Conservation (phyloP, 2,329 filamentous ascomycete genomes). For the Mycogone perniciosa region DNA sequence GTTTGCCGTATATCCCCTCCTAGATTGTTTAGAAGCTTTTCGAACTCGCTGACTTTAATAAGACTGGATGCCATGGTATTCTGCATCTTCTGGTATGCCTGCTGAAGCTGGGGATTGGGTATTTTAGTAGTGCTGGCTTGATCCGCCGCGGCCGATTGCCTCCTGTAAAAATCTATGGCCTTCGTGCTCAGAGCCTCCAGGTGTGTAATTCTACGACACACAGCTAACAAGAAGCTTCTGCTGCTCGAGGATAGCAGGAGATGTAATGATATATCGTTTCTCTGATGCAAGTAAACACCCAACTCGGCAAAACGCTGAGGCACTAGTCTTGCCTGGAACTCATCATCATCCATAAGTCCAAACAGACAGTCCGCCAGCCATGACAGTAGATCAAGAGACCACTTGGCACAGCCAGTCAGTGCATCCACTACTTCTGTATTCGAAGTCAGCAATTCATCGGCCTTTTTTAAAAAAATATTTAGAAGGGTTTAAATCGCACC, state of each 20-base stretch:
- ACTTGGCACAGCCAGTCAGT: conserved; percentile 68
- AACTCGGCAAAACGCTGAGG: conserved; percentile 43
- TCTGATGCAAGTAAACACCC: conserved; percentile 44
- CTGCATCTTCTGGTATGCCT: conserved; percentile 50
- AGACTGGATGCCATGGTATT: conserved; percentile 44
- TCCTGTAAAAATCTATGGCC: conserved; percentile 47
- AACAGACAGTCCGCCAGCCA: conserved; percentile 58
- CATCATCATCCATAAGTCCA: conserved; percentile 44
- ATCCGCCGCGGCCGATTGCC: conserved; percentile 35
- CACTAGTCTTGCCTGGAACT: conserved; percentile 45
- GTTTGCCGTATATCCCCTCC: conserved; percentile 43
- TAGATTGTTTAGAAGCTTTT: conserved; percentile 50
- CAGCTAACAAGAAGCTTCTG: conserved; percentile 63
- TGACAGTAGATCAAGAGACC: conserved; percentile 65
- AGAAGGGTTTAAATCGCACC: conserved; percentile 22
- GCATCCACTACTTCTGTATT: conserved; percentile 62
- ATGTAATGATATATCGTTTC: conserved; percentile 54
- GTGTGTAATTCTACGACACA: conserved; percentile 57
- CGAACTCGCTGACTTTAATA: conserved; percentile 55
- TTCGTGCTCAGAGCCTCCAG: conserved; percentile 45
- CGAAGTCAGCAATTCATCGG: not conserved
- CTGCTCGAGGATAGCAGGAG: conserved; percentile 67
- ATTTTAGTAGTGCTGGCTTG: conserved; percentile 32
- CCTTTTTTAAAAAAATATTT: not conserved
- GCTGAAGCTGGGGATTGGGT: conserved; percentile 48